Evolutionary conservation across 345 rosid genomes (phyloP), one percentile per base, ranked within the genome.

Genomic region (Gossypium australe): DNA sequence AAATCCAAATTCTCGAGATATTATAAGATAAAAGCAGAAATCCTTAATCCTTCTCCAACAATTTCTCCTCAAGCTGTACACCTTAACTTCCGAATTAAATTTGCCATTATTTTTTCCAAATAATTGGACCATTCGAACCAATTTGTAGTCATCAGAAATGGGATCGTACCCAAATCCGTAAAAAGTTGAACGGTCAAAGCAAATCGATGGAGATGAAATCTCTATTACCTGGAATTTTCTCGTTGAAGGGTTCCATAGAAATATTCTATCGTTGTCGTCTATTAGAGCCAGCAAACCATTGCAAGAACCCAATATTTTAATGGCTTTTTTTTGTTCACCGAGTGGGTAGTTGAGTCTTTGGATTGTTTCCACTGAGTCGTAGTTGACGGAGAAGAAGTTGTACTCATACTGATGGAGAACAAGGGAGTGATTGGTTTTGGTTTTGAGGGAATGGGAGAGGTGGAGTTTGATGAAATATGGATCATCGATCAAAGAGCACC

Each of bases 131-230:
- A 78, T 77, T 67, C 89, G 48, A 9, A 64, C 48, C 45, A 85
- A 41, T 52, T 80, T 79, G 66, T 85, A 85, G 51, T 85, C 88
- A 44, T 83, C 84, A 0, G 1, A 44, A 44, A 59, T 10, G 3
- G 62, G 64, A 69, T 85, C 88, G 47, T 75, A 78, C 6, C 89
- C 88, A 2, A 86, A 86, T 10, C 89, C 89, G 2, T 79, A 84
- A 38, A 79, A 51, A 41, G 18, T 43, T 34, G 41, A 34, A 34
- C 41, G 41, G 0, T 4, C 7, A 34, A 34, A 34, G 41, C 6
- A 34, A 34, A 4, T 34, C 7, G 41, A 4, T 34, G 7, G 41
- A 34, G 6, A 34, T 34, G 41, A 4, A 34, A 34, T 0, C 7
- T 34, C 41, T 34, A 34, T 34, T 34, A 34, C 41, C 41, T 5